These are phyloP conservation scores for Blastobotrys attinorum DNA, from an alignment of 805 yeast genomes.

Conservation along the genomic window DNA sequence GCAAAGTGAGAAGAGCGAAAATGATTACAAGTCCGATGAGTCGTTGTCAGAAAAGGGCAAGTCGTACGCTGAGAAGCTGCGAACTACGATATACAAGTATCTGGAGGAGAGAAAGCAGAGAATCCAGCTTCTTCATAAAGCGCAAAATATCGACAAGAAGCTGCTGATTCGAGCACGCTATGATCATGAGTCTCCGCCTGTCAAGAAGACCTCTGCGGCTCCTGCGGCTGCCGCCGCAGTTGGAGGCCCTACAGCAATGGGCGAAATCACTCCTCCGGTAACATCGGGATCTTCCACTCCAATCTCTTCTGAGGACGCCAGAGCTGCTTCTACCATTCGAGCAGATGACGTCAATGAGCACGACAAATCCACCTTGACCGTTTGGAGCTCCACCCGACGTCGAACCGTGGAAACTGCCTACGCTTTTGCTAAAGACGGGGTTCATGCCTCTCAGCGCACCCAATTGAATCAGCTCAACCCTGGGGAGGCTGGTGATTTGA, in stretches of 20 bases:
- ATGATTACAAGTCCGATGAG: conserved; percentile 68
- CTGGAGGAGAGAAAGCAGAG: conserved; percentile 18
- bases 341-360: conserved; percentile 41
- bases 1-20: conserved; percentile 37
- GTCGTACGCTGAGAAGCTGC: conserved; percentile 56
- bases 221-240: not conserved
- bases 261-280: conserved; percentile 18
- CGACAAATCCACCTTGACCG: conserved; percentile 56
- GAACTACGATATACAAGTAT: conserved; percentile 44
- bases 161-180: conserved; percentile 1
- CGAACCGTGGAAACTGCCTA: conserved; percentile 77
- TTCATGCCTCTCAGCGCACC: conserved; percentile 64
- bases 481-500: conserved; percentile 71
- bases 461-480: conserved; percentile 86
- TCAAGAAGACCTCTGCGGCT: not conserved
- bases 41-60: conserved; percentile 59
- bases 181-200: conserved; percentile 1
- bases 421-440: conserved; percentile 50
- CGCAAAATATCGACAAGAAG: conserved; percentile 1
- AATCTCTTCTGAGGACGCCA: conserved; percentile 16
- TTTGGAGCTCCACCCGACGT: conserved; percentile 92
- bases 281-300: conserved; percentile 25
- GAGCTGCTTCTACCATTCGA: conserved; percentile 19
- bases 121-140: not conserved
- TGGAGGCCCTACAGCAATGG: conserved; percentile 4